Conservation (phyloP, 139 green algal species). For the Tetratostichococcus sp. region DNA sequence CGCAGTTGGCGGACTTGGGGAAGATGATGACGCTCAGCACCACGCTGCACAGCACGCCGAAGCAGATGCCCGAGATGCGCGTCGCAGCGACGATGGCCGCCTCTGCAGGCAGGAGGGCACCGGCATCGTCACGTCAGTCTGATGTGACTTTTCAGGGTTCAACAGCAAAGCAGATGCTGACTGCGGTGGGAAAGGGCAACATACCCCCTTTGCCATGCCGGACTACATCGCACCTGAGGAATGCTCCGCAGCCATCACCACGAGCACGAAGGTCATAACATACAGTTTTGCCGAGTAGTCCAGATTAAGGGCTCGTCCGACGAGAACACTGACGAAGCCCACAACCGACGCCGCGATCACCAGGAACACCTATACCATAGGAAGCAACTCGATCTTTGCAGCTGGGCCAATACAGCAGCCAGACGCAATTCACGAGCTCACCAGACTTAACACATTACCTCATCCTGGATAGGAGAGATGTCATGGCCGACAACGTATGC, state of each 20-base stretch:
- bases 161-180: no score
- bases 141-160: no score
- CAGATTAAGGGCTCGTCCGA: constrained; percentile 12
- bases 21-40: constrained; percentile 27
- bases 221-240: constrained; percentile 4
- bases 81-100: constrained; percentile 24
- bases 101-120: constrained; percentile 18
- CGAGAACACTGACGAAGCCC: constrained; percentile 13
- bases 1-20: constrained; percentile 28
- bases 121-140: no score
- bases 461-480: not conserved
- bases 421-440: no score
- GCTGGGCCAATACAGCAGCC: no score
- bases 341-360: constrained; percentile 5
- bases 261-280: constrained; percentile 41
- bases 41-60: constrained; percentile 24
- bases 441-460: no score
- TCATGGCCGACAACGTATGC: not conserved
- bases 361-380: not conserved
- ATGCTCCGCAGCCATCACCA: constrained; percentile 24
- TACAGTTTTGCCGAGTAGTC: constrained; percentile 38
- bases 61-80: constrained; percentile 27
- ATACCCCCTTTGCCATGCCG: no score
- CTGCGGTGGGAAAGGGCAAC: not conserved
- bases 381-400: no score